Percentiles rank a stretch among this genome's conserved stretches.
These are phyloP conservation scores for Epichloe sibirici DNA, from an alignment of 2,329 filamentous ascomycete species.

Conservation along the genomic window DNA sequence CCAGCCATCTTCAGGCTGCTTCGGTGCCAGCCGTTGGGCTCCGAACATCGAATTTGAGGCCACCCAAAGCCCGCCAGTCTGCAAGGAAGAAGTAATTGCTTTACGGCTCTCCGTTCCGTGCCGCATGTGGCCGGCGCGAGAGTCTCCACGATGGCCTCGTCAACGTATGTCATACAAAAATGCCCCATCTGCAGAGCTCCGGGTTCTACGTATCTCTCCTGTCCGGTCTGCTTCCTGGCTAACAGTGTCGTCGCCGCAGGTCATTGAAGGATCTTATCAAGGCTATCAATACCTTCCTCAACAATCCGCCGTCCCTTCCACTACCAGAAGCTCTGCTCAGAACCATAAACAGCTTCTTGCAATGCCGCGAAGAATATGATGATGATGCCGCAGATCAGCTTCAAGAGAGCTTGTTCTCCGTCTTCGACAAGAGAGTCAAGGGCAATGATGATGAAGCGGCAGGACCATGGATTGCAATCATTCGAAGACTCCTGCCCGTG, in stretches of 20 bases:
- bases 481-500: slow-evolving; percentile 51
- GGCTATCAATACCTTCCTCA: slow-evolving; percentile 38
- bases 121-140: slow-evolving; percentile 2
- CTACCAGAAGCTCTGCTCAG: slow-evolving; percentile 53
- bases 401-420: slow-evolving; percentile 56
- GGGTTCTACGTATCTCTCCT: neutral
- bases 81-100: neutral
- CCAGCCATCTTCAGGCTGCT: neutral
- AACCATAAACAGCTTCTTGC: slow-evolving; percentile 54
- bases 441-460: slow-evolving; percentile 42
- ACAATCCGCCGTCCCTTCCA: slow-evolving; percentile 41
- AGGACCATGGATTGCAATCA: slow-evolving; percentile 55
- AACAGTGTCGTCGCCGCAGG: slow-evolving; percentile 22
- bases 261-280: slow-evolving; percentile 50
- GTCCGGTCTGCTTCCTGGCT: slow-evolving; percentile 9
- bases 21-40: neutral
- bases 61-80: neutral
- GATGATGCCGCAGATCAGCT: slow-evolving; percentile 57
- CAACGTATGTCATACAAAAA: slow-evolving; percentile 13
- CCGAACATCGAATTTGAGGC: neutral
- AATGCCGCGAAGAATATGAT: slow-evolving; percentile 55
- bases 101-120: neutral
- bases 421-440: slow-evolving; percentile 54
- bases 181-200: neutral
- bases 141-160: slow-evolving; percentile 12